Conservation (phyloP, 306 rosid species). For the Castanea sativa region DNA sequence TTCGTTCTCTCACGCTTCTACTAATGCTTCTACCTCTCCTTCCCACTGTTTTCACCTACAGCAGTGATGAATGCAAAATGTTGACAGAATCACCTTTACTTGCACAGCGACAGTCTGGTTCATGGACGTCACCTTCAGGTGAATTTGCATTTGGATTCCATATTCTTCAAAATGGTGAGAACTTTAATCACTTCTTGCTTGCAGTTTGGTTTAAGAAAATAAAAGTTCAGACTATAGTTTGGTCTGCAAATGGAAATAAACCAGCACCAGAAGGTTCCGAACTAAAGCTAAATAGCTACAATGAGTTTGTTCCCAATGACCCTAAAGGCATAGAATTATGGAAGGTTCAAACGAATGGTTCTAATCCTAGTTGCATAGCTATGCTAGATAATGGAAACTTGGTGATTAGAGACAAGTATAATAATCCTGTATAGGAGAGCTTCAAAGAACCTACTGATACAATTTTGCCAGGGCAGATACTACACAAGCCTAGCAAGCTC, state of each 20-base stretch:
- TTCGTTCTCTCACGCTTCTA: background rate
- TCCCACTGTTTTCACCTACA: background rate
- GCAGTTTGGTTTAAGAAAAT: conserved; percentile 17
- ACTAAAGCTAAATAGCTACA: conserved; percentile 9
- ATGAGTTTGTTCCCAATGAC: background rate
- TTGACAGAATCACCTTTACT: background rate
- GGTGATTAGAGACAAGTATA: conserved; percentile 1
- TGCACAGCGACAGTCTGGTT: background rate
- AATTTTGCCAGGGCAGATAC: conserved; percentile 7
- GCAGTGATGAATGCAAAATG: background rate
- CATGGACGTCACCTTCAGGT: conserved; percentile 2
- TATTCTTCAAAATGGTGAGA: background rate
- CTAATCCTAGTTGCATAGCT: background rate
- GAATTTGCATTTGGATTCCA: conserved; percentile 18
- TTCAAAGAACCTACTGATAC: conserved; percentile 4
- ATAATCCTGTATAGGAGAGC: conserved; percentile 27
- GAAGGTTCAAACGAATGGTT: background rate
- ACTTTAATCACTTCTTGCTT: conserved; percentile 4
- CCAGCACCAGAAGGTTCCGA: conserved; percentile 18
- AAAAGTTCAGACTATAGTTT: conserved; percentile 16
- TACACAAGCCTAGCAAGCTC: conserved; percentile 8
- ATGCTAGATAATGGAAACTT: conserved; percentile 27
- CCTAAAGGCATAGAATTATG: background rate
- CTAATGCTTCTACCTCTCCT: background rate
- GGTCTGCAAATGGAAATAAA: conserved; percentile 3